Conservation (phyloP, 331 rosid genomes). For the Rosa hybrid region DNA sequence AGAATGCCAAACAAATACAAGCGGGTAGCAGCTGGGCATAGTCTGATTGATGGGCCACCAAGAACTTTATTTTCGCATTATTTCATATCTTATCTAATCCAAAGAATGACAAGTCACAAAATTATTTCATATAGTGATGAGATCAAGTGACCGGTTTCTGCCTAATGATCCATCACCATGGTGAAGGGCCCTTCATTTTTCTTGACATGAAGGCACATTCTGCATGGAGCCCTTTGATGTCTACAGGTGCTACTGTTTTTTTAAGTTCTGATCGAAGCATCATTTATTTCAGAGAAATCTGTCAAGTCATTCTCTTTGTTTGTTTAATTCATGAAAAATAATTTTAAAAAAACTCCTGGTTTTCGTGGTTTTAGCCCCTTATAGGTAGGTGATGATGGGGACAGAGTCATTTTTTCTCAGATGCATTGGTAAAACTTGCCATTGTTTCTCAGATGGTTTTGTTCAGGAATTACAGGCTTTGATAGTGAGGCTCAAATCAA, state of each 20-base stretch:
- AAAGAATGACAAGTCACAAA: slow-evolving; percentile 9
- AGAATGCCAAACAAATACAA: background rate
- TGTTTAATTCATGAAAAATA: background rate
- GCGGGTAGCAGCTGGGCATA: slow-evolving; percentile 7
- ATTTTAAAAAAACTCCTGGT: background rate
- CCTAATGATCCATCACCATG: slow-evolving; percentile 20
- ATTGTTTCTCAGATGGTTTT: background rate
- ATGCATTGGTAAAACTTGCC: background rate
- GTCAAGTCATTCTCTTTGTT: slow-evolving; percentile 15
- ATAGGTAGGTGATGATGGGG: slow-evolving; percentile 1
- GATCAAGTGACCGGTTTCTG: slow-evolving; percentile 5
- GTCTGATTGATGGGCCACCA: slow-evolving; percentile 20
- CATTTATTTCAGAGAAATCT: slow-evolving; percentile 31
- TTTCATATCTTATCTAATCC: slow-evolving; percentile 27
- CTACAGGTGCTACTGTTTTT: slow-evolving; percentile 17
- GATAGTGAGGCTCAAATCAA: background rate
- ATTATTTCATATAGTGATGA: slow-evolving; percentile 22
- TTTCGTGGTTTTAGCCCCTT: background rate
- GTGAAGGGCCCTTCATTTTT: slow-evolving; percentile 30
- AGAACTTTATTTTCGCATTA: slow-evolving; percentile 31
- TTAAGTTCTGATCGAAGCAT: slow-evolving; percentile 21
- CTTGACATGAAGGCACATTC: slow-evolving; percentile 40
- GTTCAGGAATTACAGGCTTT: slow-evolving; percentile 6
- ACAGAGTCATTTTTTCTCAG: background rate
- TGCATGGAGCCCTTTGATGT: slow-evolving; percentile 32